Evolutionary conservation across 768 basidiomycete species (phyloP), one percentile per base, ranked within the genome.

Genomic region (Auriscalpium vulgare): DNA sequence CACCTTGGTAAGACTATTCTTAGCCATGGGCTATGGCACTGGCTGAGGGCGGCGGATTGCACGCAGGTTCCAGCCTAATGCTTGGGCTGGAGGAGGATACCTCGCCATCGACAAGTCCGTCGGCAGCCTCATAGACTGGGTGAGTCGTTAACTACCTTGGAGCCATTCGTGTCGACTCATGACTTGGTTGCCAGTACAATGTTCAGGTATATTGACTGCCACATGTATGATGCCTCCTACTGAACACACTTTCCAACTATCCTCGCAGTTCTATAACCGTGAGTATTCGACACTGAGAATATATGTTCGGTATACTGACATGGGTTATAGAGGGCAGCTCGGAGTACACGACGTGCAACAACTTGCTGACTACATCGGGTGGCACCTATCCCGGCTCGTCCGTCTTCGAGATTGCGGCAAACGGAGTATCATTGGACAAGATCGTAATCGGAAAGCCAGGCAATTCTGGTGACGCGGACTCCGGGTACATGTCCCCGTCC

Each of bases 361-460:
- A 65, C 37, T 69, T 81, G 14, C 62, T 80, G 16, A 66, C 61
- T 49, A 47, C 67, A 5, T 78, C 77, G 0, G 72, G 76, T 8
- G 66, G 67, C 9, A 54, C 62, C 8, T 80, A 67, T 68, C 79
- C 79, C 0, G 51, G 69, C n/a, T 72, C 74, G 0, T 68, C 77
- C 0, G 64, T 81, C 37, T 77, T 81, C 66, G 71, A 80, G 59
- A 78, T 81, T 53, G 77, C 78, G 49, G 74, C 75, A 1, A 78
- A 69, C 56, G 85, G 84, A 19, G 78, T 89, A 9, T 65, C 75
- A 1, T 63, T 81, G 47, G 67, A 77, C 66, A 89, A 91, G 69
- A 73, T 89, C 50, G 81, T 89, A 58, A 86, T 91, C 63, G 87
- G 87, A 4, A 91, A 91, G 68, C 87, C 87, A 1, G 82, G 80